phyloP scores from a whole-genome alignment of 2,329 filamentous ascomycete genomes.

The Penicillium sp. region DNA sequence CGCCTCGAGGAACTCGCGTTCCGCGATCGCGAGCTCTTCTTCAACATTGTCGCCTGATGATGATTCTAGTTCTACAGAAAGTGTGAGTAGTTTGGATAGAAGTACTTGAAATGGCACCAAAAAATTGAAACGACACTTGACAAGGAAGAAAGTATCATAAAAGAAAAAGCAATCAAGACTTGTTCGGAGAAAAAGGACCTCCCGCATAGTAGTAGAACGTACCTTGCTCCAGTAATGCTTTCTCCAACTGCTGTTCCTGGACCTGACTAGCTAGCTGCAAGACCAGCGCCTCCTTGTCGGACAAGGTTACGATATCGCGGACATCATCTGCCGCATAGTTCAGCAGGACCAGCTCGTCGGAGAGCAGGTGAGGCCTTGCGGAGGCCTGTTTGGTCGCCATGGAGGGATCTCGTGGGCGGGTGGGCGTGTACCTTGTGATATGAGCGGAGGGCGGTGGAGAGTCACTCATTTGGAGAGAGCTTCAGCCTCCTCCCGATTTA shows the following conservation, averaged over 20 bases:
- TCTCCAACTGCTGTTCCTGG: constrained; percentile 74
- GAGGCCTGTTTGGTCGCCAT: constrained; percentile 45
- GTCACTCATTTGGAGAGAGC: constrained; percentile 26
- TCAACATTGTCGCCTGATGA: constrained; percentile 59
- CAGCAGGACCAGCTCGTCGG: constrained; percentile 44
- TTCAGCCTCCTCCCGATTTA: constrained; percentile 25
- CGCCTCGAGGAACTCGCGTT: constrained; percentile 72
- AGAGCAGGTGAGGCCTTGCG: constrained; percentile 41
- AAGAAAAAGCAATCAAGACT: neutral
- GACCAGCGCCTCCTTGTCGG: constrained; percentile 68
- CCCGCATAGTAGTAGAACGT: constrained; percentile 17
- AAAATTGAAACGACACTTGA: neutral
- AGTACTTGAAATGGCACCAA: neutral
- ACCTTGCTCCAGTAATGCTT: constrained; percentile 65
- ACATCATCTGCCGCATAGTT: constrained; percentile 53
- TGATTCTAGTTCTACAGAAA: constrained; percentile 40
- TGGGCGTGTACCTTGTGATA: constrained; percentile 40
- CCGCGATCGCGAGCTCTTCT: constrained; percentile 59
- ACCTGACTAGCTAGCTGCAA: constrained; percentile 74
- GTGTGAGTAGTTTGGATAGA: constrained; percentile 17
- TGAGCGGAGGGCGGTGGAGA: constrained; percentile 31
- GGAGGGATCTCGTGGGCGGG: constrained; percentile 36
- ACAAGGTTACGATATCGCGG: constrained; percentile 62
- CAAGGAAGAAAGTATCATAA: neutral
- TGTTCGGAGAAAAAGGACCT: neutral